Evolutionary conservation across 352 stramenopile genomes (phyloP).

Genomic region (Globisporangium rhizosaccharum): DNA sequence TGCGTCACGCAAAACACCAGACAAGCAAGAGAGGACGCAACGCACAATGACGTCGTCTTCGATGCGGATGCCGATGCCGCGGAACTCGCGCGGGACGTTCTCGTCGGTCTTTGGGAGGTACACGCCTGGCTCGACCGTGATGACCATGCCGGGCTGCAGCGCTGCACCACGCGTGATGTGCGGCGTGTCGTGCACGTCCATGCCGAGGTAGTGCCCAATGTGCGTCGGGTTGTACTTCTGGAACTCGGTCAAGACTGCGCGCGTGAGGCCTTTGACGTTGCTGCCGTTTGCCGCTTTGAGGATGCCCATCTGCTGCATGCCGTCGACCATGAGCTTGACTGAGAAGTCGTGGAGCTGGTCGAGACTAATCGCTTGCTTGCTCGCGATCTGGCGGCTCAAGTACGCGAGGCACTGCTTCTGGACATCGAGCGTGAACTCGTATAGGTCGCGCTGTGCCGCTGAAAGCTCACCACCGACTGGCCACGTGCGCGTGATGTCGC

Average conservation of each 20-base stretch:
- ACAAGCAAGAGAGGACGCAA: not conserved
- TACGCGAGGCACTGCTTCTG: conserved; percentile 69
- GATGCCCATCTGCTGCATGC: conserved; percentile 59
- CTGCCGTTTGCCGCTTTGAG: conserved; percentile 25
- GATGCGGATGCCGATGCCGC: conserved; percentile 81
- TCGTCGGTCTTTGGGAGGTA: conserved; percentile 76
- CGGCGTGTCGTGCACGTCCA: conserved; percentile 81
- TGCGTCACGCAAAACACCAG: not conserved
- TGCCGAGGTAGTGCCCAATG: conserved; percentile 79
- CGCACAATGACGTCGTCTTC: conserved; percentile 83
- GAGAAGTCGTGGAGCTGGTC: conserved; percentile 76
- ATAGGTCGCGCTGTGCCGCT: conserved; percentile 48
- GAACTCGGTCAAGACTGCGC: conserved; percentile 43
- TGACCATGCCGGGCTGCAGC: conserved; percentile 68
- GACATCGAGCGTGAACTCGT: conserved; percentile 73
- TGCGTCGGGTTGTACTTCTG: conserved; percentile 86
- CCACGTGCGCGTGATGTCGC: conserved; percentile 83
- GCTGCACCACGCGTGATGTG: conserved; percentile 53
- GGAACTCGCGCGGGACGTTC: conserved; percentile 62
- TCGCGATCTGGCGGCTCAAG: conserved; percentile 36
- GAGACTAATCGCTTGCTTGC: conserved; percentile 47
- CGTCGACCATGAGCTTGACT: conserved; percentile 62
- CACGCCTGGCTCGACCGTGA: conserved; percentile 80
- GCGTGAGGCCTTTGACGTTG: conserved; percentile 15
- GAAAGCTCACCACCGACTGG: conserved; percentile 43